These are phyloP conservation scores for Plasmodium sp. DNA, from an alignment of 169 alveolate genomes.

Conservation along the genomic window DNA sequence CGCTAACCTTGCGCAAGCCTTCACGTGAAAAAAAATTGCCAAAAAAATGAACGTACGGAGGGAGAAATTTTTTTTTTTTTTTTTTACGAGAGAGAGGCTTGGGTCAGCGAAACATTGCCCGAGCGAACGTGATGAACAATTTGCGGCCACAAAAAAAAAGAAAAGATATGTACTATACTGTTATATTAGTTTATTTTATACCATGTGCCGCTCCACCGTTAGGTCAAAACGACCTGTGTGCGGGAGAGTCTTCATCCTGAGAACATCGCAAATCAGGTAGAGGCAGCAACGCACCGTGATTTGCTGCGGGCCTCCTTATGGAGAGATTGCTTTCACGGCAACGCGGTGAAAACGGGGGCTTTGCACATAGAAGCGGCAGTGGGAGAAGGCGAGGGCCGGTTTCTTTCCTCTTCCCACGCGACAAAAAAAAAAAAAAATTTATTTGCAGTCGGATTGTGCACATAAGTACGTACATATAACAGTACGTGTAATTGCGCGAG, in stretches of 20 bases:
- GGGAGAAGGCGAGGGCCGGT: neutral
- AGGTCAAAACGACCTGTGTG: neutral
- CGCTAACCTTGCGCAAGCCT: too few relatives aligned
- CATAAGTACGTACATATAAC: neutral
- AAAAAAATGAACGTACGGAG: too few relatives aligned
- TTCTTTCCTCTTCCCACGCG: neutral
- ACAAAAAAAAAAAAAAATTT: neutral
- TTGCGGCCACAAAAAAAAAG: neutral
- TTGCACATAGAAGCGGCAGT: neutral
- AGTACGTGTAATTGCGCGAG: neutral
- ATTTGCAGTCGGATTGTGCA: neutral
- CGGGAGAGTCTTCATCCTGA: neutral
- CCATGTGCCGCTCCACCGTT: neutral
- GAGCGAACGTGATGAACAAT: neutral
- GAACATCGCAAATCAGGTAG: neutral
- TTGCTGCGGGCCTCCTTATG: neutral
- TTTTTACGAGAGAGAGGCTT: neutral
- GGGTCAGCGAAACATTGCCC: neutral
- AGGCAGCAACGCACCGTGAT: neutral
- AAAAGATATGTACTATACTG: neutral
- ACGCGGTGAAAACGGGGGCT: neutral
- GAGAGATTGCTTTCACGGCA: neutral
- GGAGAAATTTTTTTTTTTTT: too few relatives aligned
- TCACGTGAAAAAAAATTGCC: too few relatives aligned
- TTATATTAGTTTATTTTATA: too few relatives aligned